These are phyloP conservation scores for Lachancea nothofagi DNA, from an alignment of 805 yeast species.

Conservation along the genomic window DNA sequence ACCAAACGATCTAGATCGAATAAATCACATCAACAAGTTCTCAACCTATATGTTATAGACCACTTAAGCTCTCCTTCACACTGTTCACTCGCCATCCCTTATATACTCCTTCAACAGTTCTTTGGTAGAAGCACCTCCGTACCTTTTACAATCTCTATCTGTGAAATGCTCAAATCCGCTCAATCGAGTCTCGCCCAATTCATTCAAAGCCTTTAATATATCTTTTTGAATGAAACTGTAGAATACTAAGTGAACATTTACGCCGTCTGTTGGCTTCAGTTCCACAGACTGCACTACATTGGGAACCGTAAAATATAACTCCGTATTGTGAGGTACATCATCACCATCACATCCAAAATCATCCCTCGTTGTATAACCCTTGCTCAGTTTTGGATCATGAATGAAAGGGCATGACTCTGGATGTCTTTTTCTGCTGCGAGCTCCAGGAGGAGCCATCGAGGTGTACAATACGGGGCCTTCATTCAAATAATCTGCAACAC, in stretches of 20 bases:
- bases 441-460: constrained; percentile 7
- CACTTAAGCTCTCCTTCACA: not conserved
- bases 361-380: constrained; percentile 79
- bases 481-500: constrained; percentile 54
- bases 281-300: constrained; percentile 59
- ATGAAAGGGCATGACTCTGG: constrained; percentile 23
- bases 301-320: constrained; percentile 59
- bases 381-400: constrained; percentile 33
- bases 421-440: not conserved
- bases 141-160: constrained; percentile 34
- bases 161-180: constrained; percentile 27
- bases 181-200: constrained; percentile 18
- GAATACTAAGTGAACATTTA: constrained; percentile 63
- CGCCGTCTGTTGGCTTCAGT: constrained; percentile 16
- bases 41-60: constrained; percentile 3
- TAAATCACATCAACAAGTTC: no score
- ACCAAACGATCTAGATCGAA: no score
- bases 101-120: constrained; percentile 41
- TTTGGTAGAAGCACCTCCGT: constrained; percentile 42
- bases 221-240: constrained; percentile 66
- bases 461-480: constrained; percentile 41
- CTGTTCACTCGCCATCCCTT: no score
- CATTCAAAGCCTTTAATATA: constrained; percentile 41
- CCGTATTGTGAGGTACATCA: constrained; percentile 64
- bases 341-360: constrained; percentile 87